These are phyloP conservation scores for Fusarium tanahbumbuense DNA, from an alignment of 2,329 filamentous ascomycete genomes.

Conservation along the genomic window DNA sequence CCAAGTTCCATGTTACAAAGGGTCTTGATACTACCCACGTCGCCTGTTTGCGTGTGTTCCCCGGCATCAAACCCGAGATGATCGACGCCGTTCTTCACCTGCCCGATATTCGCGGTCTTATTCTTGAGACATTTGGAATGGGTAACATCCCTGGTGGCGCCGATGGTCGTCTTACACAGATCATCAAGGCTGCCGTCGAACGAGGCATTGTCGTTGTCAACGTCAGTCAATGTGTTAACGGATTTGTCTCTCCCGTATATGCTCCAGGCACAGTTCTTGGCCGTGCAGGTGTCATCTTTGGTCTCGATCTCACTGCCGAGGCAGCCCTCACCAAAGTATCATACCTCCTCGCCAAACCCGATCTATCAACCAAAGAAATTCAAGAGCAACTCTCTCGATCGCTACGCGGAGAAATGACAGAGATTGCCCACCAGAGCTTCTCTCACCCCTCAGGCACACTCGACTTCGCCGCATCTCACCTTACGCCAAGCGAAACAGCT, in stretches of 20 bases:
- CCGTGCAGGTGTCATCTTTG: conserved; percentile 87
- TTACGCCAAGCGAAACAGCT: conserved; percentile 68
- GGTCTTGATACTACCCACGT: conserved; percentile 89
- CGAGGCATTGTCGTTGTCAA: conserved; percentile 89
- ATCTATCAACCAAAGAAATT: conserved; percentile 73
- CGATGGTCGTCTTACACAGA: conserved; percentile 81
- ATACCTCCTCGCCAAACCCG: conserved; percentile 79
- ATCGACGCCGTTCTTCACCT: conserved; percentile 83
- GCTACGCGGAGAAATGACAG: conserved; percentile 87
- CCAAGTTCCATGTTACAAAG: conserved; percentile 78
- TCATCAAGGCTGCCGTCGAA: conserved; percentile 80
- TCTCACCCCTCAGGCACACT: conserved; percentile 73
- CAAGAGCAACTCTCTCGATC: conserved; percentile 77
- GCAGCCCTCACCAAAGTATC: conserved; percentile 91
- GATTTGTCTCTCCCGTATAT: conserved; percentile 82
- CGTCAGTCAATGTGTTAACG: conserved; percentile 87
- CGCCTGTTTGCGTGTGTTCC: conserved; percentile 89
- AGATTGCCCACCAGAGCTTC: conserved; percentile 78
- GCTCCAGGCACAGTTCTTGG: conserved; percentile 82
- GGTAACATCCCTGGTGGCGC: conserved; percentile 88
- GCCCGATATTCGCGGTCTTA: conserved; percentile 81
- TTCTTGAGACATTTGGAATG: conserved; percentile 93
- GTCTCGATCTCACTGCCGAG: conserved; percentile 89
- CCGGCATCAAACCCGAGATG: conserved; percentile 94
- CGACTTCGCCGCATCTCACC: conserved; percentile 56